phyloP scores from a whole-genome alignment of 257 asterid species.

The Verbena officinalis region DNA sequence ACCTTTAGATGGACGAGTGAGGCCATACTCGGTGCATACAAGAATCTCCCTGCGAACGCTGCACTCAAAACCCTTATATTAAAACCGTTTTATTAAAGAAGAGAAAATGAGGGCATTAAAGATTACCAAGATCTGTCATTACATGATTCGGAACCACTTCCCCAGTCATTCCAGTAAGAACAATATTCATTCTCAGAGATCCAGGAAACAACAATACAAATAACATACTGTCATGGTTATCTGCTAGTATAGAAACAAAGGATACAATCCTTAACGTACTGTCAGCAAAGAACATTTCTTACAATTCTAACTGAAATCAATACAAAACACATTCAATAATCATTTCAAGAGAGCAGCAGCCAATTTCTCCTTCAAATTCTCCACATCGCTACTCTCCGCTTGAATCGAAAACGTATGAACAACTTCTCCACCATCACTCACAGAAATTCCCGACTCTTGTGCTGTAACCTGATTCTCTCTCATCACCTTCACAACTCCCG shows the following conservation, averaged over 20 bases:
- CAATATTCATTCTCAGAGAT: background rate
- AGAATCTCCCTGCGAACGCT: too few relatives aligned
- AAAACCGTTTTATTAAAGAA: too few relatives aligned
- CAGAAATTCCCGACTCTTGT: constrained; percentile 59
- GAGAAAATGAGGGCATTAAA: too few relatives aligned
- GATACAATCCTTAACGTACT: too few relatives aligned
- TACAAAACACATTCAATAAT: constrained; percentile 16
- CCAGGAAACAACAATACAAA: background rate
- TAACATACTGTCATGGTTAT: background rate
- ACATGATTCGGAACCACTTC: too few relatives aligned
- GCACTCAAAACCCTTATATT: too few relatives aligned
- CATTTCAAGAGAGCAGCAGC: constrained; percentile 60
- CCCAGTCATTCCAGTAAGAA: background rate
- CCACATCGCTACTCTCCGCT: constrained; percentile 59
- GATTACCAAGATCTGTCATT: too few relatives aligned
- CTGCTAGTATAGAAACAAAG: too few relatives aligned
- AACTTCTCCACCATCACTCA: constrained; percentile 64
- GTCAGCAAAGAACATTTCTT: too few relatives aligned
- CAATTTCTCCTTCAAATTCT: constrained; percentile 70
- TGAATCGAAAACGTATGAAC: constrained; percentile 77
- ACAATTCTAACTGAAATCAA: too few relatives aligned
- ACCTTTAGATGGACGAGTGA: too few relatives aligned
- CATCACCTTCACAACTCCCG: constrained; percentile 64
- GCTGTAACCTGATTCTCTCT: constrained; percentile 66
- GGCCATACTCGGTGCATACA: too few relatives aligned